Evolutionary conservation across 768 basidiomycete genomes (phyloP), one percentile per base, ranked within the genome.

Genomic region (Podaxis mareebaensis): DNA sequence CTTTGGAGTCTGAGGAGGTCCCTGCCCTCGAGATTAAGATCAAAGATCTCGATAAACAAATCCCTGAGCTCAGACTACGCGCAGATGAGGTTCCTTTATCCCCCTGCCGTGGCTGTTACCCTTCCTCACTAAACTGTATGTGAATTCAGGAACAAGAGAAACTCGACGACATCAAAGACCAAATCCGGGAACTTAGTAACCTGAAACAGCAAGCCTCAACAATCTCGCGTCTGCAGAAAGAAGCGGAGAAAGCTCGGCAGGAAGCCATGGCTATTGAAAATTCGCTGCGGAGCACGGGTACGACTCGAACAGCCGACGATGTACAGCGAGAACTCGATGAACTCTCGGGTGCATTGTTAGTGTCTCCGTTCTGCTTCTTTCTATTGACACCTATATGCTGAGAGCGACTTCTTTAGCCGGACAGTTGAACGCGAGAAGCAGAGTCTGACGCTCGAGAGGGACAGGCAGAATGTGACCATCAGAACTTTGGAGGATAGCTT

Each of bases 261-360:
- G 92, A 95, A 42, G 83, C 90, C 51, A 65, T 72, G 8, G 76
- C 79, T 53, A 77, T 95, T 51, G 93, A 97, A 73, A 76, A 77
- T 53, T 86, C 91, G 53, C 81, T 99, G 15, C 76, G 82, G 20
- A 75, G 82, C 6, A 87, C 87, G 2, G 96, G 95, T 2, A 90
- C 89, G 38, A 83, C 85, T 13, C 92, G 87, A 74, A 95, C 95
- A 1, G 84, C 85, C 0, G 92, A 94, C 52, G 95, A 96, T 53
- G 89, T 98, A 15, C 91, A 98, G 72, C 76, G 68, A 26, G 89
- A 97, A 70, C 78, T 97, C 5, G 86, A 90, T 60, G 75, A 76
- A 1, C 72, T 96, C 24, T 79, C 82, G 1, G 77, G 76, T 15
- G 81, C 89, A 64, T 79, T 94, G 95, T 96, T 68, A 70, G 86